Base-by-base conservation (phyloP, 2,329 filamentous ascomycete genomes). In the Lithohypha guttulata region DNA sequence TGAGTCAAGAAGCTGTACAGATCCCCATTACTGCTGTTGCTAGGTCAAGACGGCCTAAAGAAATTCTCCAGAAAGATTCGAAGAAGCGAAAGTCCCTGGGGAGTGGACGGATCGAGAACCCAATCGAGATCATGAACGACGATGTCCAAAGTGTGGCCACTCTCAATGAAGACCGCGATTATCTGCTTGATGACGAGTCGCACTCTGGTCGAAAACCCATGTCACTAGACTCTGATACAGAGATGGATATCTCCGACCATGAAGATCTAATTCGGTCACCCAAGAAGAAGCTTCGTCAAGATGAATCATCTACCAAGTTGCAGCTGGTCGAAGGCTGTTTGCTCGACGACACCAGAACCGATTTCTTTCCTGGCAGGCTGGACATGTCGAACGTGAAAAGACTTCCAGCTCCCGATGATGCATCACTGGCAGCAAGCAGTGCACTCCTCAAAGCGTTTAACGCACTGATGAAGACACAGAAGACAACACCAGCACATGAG, bases 361-460 rank as follows among this genome's bases (percentile, higher is more conserved):
- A 77, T 49, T 93, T 91, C 50, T 56, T 70, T 2, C 80, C 84
- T 0, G 81, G 80, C 1, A 66, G 64, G 0, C 64, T 93, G 5
- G 70, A 84, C 44, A 66, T 74, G 32, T 61, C 58, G 1, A 70
- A 61, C 0, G 64, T 94, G 4, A 76, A 76, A 0, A 68, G 77
- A 40, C 69, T 93, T n/a, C 61, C 68, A 2, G 61, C 71, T 6
- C 83, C 84, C 0, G 58, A 63, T 2, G 84, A 82, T 60, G 81
- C 81, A 4, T 79, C 74, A 1, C 55, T 62, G 0, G 47, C 57
- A 1, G 80, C 80, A 1, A 79, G 76, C 2, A 77, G 69, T 52
- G 62, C 71, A 3, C 66, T 91, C 0, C 71, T 75, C 44, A 67
- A 66, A 27, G 79, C 86, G 48, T 68, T 93, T 30, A 69, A 67